Percentiles rank a stretch among this genome's conserved stretches.
phyloP scores from a whole-genome alignment of 208 protist species.

The Herpetomonas samuelpessoai region DNA sequence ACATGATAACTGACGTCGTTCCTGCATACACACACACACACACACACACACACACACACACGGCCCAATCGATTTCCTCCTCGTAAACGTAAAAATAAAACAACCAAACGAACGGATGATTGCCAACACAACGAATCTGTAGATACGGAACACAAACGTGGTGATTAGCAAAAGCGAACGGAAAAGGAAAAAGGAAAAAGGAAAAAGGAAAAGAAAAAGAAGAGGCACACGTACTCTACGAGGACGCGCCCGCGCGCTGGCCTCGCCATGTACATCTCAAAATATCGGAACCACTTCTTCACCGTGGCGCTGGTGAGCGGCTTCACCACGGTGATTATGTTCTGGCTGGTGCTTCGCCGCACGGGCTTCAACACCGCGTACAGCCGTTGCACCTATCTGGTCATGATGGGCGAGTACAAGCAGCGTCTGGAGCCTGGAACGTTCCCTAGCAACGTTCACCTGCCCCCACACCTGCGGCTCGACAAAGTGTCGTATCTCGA shows the following conservation, averaged over 20 bases:
- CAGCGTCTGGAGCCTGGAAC: constrained; percentile 73
- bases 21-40: constrained; percentile 7
- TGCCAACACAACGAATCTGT: no score
- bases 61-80: no score
- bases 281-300: constrained; percentile 65
- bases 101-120: no score
- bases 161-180: no score
- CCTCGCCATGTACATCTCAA: constrained; percentile 38
- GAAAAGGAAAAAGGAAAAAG: no score
- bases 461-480: constrained; percentile 80
- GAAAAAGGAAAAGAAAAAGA: no score
- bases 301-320: constrained; percentile 61
- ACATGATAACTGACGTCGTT: background rate
- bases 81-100: no score
- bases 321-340: constrained; percentile 58
- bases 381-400: constrained; percentile 70
- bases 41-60: no score
- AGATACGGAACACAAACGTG: no score
- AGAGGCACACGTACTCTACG: no score
- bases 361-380: constrained; percentile 83
- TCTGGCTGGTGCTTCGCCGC: constrained; percentile 76
- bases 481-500: constrained; percentile 79
- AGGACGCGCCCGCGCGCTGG: no score
- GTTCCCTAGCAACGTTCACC: constrained; percentile 61
- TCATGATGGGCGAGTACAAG: constrained; percentile 84